Evolutionary conservation across 73 alveolate genomes (phyloP).

Genomic region (Paramecium bursaria): DNA sequence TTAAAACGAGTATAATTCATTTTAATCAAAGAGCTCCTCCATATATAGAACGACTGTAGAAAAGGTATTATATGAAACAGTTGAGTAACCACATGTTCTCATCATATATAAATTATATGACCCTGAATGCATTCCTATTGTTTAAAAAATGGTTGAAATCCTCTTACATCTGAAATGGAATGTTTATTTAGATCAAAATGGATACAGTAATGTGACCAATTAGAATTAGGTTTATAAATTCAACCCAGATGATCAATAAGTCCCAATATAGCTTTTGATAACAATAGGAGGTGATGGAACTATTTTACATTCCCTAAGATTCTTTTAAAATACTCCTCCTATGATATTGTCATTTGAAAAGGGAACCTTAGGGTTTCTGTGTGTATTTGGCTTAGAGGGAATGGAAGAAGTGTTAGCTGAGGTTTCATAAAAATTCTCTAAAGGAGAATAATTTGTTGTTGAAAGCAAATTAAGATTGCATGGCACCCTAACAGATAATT

Average conservation of each 20-base stretch:
- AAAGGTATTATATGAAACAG: no score
- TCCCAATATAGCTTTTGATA: neutral
- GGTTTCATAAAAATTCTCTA: neutral
- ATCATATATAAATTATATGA: slow-evolving; percentile 21
- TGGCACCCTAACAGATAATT: neutral
- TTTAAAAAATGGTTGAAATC: neutral
- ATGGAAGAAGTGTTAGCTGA: neutral
- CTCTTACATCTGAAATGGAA: slow-evolving; percentile 9
- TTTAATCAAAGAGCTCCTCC: no score
- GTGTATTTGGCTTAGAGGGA: slow-evolving; percentile 49
- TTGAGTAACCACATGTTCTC: no score
- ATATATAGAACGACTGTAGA: no score
- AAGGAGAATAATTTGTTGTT: slow-evolving; percentile 37
- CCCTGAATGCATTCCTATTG: slow-evolving; percentile 19
- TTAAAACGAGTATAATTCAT: no score
- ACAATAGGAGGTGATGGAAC: slow-evolving; percentile 70
- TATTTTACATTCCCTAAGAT: slow-evolving; percentile 55
- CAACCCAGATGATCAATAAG: neutral
- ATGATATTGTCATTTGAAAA: slow-evolving; percentile 58
- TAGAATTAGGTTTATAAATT: no score
- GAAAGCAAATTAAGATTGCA: slow-evolving; percentile 67
- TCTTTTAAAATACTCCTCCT: slow-evolving; percentile 63
- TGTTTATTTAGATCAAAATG: slow-evolving; percentile 6
- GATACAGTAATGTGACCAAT: neutral
- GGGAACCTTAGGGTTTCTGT: slow-evolving; percentile 71